Evolutionary conservation across 2,329 filamentous ascomycete species (phyloP).

Genomic region (Trichoderma sp.): DNA sequence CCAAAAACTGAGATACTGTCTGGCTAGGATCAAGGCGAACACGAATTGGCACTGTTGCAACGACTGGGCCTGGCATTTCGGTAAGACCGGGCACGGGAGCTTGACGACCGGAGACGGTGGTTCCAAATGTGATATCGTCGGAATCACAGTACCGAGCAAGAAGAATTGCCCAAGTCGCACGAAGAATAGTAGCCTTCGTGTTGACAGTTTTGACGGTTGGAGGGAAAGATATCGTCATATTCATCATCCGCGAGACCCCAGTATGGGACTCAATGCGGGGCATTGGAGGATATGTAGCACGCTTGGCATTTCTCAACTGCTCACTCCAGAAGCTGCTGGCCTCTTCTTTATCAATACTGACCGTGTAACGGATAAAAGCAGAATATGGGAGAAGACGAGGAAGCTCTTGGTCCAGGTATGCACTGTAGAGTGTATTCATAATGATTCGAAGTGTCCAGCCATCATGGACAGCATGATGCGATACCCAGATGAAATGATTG

Average conservation of each 20-base stretch:
- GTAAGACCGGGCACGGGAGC: slow-evolving; percentile 19
- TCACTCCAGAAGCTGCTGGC: slow-evolving; percentile 1
- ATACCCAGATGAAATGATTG: slow-evolving; percentile 24
- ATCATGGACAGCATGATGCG: slow-evolving; percentile 31
- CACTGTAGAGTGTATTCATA: slow-evolving; percentile 17
- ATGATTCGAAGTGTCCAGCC: slow-evolving; percentile 28
- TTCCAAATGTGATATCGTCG: slow-evolving; percentile 25
- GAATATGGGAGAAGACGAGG: slow-evolving; percentile 8
- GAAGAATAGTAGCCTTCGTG: slow-evolving; percentile 22
- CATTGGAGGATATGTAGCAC: slow-evolving; percentile 7
- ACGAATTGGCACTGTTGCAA: slow-evolving; percentile 23
- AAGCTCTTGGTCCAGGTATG: neutral
- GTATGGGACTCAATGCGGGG: neutral
- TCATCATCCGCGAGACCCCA: neutral
- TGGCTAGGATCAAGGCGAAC: slow-evolving; percentile 16
- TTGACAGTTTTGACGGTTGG: neutral
- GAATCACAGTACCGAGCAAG: slow-evolving; percentile 22
- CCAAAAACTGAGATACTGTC: slow-evolving; percentile 11
- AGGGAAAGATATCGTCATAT: slow-evolving; percentile 2
- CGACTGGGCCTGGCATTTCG: slow-evolving; percentile 20
- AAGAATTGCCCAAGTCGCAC: slow-evolving; percentile 25
- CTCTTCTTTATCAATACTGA: neutral
- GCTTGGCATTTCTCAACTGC: neutral
- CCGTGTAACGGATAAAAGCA: slow-evolving; percentile 19
- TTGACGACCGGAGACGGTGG: slow-evolving; percentile 24